Evolutionary conservation across 345 rosid species (phyloP).

Genomic region (Excoecaria cochinchinensis): DNA sequence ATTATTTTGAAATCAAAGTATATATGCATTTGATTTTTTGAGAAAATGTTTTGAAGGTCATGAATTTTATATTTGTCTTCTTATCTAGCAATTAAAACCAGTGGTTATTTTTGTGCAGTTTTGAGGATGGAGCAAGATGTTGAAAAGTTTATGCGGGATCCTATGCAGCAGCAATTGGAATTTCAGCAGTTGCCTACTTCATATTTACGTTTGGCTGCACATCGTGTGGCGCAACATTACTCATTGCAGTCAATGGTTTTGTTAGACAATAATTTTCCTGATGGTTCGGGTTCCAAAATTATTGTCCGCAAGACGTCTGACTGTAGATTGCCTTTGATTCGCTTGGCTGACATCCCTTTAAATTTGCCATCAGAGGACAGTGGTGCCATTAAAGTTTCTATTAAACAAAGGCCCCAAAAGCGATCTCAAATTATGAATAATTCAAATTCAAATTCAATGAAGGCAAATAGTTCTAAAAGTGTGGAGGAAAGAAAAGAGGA

Average conservation of each 20-base stretch:
- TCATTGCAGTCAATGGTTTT: conserved; percentile 79
- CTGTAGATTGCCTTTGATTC: conserved; percentile 50
- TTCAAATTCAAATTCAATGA: conserved; percentile 43
- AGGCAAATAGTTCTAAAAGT: conserved; percentile 54
- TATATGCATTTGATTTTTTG: background rate
- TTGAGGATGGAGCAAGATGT: conserved; percentile 81
- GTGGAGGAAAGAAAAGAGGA: conserved; percentile 89
- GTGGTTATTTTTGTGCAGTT: conserved; percentile 39
- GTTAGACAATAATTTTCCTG: conserved; percentile 58
- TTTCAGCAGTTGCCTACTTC: conserved; percentile 83
- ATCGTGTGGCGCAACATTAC: conserved; percentile 84
- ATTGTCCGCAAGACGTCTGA: conserved; percentile 70
- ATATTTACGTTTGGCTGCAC: conserved; percentile 76
- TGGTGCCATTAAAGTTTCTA: conserved; percentile 59
- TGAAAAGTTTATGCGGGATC: conserved; percentile 64
- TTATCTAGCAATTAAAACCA: background rate
- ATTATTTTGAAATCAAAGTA: background rate
- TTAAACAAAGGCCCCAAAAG: conserved; percentile 74
- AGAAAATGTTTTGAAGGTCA: background rate
- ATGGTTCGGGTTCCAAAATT: conserved; percentile 66
- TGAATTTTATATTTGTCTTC: background rate
- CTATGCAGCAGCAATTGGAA: conserved; percentile 61
- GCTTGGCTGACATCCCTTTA: conserved; percentile 73
- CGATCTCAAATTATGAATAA: conserved; percentile 31
- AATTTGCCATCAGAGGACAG: conserved; percentile 58